These are phyloP conservation scores for Volvox reticuliferus DNA, from an alignment of 139 green algal species.

Conservation along the genomic window DNA sequence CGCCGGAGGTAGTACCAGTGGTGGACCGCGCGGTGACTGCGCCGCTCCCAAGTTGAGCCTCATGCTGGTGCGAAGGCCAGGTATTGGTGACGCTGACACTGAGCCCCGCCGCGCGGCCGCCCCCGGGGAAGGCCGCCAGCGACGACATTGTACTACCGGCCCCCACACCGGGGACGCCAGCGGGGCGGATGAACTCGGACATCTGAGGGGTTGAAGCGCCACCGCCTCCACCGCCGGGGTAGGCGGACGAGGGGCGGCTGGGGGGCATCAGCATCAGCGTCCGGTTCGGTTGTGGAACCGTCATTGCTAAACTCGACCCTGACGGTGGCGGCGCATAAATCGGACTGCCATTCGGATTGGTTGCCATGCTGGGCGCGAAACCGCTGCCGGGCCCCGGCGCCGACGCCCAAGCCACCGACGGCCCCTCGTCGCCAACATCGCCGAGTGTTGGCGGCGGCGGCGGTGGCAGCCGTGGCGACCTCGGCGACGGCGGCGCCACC, in stretches of 20 bases:
- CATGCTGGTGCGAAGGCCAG: constrained; percentile 58
- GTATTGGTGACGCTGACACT: constrained; percentile 47
- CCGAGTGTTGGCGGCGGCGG: neutral
- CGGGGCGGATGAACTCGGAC: neutral
- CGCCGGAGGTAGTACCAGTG: neutral
- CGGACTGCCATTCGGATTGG: neutral
- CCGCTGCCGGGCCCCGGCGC: neutral
- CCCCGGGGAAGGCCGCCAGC: constrained; percentile 48
- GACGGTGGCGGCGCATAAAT: constrained; percentile 37
- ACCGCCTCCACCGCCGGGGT: neutral
- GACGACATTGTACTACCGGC: constrained; percentile 37
- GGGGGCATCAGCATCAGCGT: neutral
- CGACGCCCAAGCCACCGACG: neutral
- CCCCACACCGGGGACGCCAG: neutral
- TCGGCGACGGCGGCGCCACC: neutral
- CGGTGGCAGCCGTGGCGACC: neutral
- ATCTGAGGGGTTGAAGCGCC: neutral
- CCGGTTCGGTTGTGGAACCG: neutral
- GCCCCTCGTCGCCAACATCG: neutral
- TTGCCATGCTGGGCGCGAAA: neutral
- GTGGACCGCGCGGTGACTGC: neutral
- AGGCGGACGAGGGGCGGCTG: constrained; percentile 4
- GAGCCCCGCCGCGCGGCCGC: neutral
- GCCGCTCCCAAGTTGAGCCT: constrained; percentile 14
- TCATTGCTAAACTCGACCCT: too few relatives aligned